Evolutionary conservation across 2,329 filamentous ascomycete genomes (phyloP).

Genomic region (Daldinia sp.): DNA sequence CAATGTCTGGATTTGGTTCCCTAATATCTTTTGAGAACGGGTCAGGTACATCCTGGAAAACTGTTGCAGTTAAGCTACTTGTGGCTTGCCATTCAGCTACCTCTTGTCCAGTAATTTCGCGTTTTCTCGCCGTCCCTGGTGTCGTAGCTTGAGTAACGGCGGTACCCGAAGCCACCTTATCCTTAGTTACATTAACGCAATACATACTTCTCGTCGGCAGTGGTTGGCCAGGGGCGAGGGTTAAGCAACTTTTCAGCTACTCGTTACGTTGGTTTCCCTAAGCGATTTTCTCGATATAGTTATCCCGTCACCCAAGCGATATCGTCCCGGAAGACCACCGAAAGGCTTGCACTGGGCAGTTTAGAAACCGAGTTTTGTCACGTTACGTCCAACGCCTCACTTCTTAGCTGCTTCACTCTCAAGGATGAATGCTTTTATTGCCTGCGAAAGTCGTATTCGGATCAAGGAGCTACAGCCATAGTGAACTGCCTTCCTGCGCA

Average conservation of each 20-base stretch:
- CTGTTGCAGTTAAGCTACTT: slow-evolving; percentile 14
- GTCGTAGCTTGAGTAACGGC: slow-evolving; percentile 24
- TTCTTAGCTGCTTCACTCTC: not conserved
- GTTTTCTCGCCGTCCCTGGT: slow-evolving; percentile 13
- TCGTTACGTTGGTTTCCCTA: not conserved
- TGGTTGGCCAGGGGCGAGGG: slow-evolving; percentile 6
- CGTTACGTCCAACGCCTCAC: not conserved
- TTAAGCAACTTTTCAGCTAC: not conserved
- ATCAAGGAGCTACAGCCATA: not conserved
- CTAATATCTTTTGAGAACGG: slow-evolving; percentile 22
- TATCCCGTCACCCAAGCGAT: not conserved
- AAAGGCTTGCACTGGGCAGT: not conserved
- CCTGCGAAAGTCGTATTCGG: not conserved
- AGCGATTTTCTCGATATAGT: not conserved
- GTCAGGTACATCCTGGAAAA: slow-evolving; percentile 29
- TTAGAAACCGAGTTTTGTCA: not conserved
- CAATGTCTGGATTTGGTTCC: not conserved
- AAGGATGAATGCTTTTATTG: not conserved
- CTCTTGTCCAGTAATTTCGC: slow-evolving; percentile 25
- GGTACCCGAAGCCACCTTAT: slow-evolving; percentile 28
- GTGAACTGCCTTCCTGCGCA: not conserved
- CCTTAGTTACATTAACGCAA: slow-evolving; percentile 21
- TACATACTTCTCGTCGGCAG: slow-evolving; percentile 15
- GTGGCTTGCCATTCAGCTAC: slow-evolving; percentile 39
- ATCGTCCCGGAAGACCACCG: not conserved